Conservation (phyloP, 305 asterid genomes). For the Caryopteris hybrid region DNA sequence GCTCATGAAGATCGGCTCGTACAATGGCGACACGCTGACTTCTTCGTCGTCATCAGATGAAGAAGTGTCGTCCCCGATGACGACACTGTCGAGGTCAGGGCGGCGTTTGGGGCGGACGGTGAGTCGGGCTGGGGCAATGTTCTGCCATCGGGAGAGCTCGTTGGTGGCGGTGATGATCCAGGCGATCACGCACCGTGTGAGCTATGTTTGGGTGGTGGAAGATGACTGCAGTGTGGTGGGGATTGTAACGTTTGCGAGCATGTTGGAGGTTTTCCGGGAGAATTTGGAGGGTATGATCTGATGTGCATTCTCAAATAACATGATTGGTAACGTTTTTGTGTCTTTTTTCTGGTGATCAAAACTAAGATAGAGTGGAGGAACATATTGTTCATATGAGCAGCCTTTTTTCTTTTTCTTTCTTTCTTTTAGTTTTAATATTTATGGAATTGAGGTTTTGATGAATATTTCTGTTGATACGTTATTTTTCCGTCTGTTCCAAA, state of each 20-base stretch:
- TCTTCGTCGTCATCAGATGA: constrained; percentile 51
- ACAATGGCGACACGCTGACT: background rate
- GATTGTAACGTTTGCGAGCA: constrained; percentile 65
- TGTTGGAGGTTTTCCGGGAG: constrained; percentile 51
- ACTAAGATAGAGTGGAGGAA: background rate
- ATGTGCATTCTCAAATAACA: background rate
- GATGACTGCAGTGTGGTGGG: constrained; percentile 66
- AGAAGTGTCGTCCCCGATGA: constrained; percentile 42
- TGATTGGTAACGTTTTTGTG: background rate
- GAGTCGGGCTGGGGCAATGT: constrained; percentile 70
- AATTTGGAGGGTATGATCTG: constrained; percentile 41
- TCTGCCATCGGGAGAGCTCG: constrained; percentile 75
- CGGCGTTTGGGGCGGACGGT: constrained; percentile 49
- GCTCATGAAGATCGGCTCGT: constrained; percentile 16
- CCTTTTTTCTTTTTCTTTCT: constrained; percentile 2
- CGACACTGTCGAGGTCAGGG: constrained; percentile 26
- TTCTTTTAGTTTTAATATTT: too few relatives aligned
- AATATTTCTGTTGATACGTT: too few relatives aligned
- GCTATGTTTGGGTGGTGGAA: constrained; percentile 85
- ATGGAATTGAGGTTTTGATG: background rate
- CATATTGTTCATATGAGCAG: constrained; percentile 37
- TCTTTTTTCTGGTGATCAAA: background rate
- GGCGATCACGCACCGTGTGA: constrained; percentile 78
- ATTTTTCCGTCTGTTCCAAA: too few relatives aligned
- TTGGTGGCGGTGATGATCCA: constrained; percentile 94